Conservation (phyloP, 2,329 filamentous ascomycete genomes). For the Trichophyton verrucosum region DNA sequence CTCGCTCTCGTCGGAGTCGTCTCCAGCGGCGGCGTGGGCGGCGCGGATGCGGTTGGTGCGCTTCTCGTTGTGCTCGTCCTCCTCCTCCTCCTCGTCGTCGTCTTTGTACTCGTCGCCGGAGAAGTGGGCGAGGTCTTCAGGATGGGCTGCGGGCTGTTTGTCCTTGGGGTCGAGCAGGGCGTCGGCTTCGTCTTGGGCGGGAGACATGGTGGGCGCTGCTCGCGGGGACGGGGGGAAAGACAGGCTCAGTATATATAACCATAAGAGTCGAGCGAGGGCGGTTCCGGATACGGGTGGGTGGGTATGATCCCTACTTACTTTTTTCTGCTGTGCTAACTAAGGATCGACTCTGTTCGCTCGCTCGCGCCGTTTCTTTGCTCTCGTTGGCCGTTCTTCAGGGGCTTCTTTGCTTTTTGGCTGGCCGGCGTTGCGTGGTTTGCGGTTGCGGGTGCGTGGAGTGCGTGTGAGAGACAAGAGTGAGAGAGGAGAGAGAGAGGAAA, state of each 20-base stretch:
- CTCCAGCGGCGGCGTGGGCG: constrained; percentile 5
- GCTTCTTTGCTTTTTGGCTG: background rate
- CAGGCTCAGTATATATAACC: no score
- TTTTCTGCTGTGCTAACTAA: background rate
- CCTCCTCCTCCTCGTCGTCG: constrained; percentile 22
- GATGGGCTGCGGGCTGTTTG: constrained; percentile 27
- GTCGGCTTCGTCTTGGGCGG: constrained; percentile 37
- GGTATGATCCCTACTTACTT: background rate
- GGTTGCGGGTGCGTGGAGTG: background rate
- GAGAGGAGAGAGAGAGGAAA: background rate
- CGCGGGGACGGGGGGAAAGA: background rate
- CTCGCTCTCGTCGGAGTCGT: constrained; percentile 18
- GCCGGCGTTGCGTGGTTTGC: background rate
- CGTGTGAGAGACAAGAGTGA: background rate
- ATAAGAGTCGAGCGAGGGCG: no score
- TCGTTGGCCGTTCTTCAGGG: background rate
- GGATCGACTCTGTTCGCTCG: background rate
- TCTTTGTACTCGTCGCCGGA: constrained; percentile 13
- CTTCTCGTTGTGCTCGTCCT: constrained; percentile 6
- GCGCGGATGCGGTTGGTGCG: background rate
- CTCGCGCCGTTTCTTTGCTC: background rate
- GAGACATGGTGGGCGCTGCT: constrained; percentile 9
- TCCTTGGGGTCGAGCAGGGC: constrained; percentile 28
- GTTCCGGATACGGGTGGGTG: background rate
- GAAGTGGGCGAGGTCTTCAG: constrained; percentile 29